These are phyloP conservation scores for Pulveroboletus sp. DNA, from an alignment of 768 basidiomycete genomes.

Conservation along the genomic window DNA sequence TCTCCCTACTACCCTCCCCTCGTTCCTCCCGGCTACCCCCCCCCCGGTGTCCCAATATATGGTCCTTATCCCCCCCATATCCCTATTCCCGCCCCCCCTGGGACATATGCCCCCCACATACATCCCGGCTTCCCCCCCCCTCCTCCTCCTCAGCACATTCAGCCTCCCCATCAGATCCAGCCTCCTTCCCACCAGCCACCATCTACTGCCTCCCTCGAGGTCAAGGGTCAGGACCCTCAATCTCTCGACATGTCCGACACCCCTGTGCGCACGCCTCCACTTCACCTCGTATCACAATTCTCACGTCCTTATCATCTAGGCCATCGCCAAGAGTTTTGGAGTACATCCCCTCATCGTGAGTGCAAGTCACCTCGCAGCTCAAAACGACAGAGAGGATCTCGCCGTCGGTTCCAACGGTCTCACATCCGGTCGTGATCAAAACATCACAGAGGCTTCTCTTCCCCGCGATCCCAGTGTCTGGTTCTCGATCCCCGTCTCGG, in stretches of 20 bases:
- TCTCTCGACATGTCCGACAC: slow-evolving; percentile 75
- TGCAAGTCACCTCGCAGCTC: slow-evolving; percentile 51
- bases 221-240: slow-evolving; percentile 76
- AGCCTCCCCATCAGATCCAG: slow-evolving; percentile 36
- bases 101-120: slow-evolving; percentile 48
- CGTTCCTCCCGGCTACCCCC: slow-evolving; percentile 42
- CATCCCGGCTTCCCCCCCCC: slow-evolving; percentile 59
- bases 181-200: slow-evolving; percentile 21
- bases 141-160: slow-evolving; percentile 35
- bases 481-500: slow-evolving; percentile 50
- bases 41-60: slow-evolving; percentile 39
- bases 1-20: slow-evolving; percentile 31
- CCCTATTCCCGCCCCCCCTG: slow-evolving; percentile 35
- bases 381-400: slow-evolving; percentile 64
- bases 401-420: slow-evolving; percentile 73
- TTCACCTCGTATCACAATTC: background rate
- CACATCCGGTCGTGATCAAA: slow-evolving; percentile 62
- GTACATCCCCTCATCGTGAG: slow-evolving; percentile 67
- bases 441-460: slow-evolving; percentile 45
- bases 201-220: slow-evolving; percentile 28
- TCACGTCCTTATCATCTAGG: slow-evolving; percentile 31
- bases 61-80: slow-evolving; percentile 41
- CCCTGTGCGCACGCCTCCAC: slow-evolving; percentile 34
- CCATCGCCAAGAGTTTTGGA: slow-evolving; percentile 75
- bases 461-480: slow-evolving; percentile 63